Conservation (phyloP, 805 yeast genomes). For the Teunomyces barrocoloradensis region DNA sequence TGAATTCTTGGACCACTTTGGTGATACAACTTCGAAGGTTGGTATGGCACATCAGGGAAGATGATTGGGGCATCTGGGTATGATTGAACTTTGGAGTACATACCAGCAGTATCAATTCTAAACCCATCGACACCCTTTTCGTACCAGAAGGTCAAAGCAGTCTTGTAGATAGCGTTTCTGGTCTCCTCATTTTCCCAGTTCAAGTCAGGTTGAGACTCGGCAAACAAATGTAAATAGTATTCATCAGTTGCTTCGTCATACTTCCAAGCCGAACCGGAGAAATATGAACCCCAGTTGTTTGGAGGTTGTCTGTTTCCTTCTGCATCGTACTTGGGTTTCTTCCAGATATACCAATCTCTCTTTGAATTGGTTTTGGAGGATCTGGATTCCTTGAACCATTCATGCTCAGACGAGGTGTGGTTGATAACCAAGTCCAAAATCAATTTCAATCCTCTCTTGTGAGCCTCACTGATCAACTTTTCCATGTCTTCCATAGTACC, state of each 20-base stretch:
- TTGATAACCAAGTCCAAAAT: slow-evolving; percentile 57
- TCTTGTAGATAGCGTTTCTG: slow-evolving; percentile 40
- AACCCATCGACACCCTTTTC: slow-evolving; percentile 58
- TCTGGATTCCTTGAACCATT: slow-evolving; percentile 56
- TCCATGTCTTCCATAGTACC: slow-evolving; percentile 56
- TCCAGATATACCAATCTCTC: slow-evolving; percentile 64
- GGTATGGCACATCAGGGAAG: slow-evolving; percentile 38
- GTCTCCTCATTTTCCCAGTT: slow-evolving; percentile 55
- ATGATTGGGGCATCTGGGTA: slow-evolving; percentile 49
- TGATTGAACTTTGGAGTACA: slow-evolving; percentile 47
- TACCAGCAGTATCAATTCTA: slow-evolving; percentile 54
- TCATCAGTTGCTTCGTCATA: slow-evolving; percentile 53
- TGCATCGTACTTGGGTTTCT: slow-evolving; percentile 44
- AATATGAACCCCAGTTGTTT: slow-evolving; percentile 53
- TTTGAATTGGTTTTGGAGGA: slow-evolving; percentile 50
- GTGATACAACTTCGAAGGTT: slow-evolving; percentile 31
- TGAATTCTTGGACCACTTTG: slow-evolving; percentile 55
- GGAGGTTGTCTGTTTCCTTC: slow-evolving; percentile 52
- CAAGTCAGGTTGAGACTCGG: slow-evolving; percentile 54
- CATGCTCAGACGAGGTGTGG: slow-evolving; percentile 55
- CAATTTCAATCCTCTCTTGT: slow-evolving; percentile 48
- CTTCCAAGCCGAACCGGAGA: slow-evolving; percentile 56
- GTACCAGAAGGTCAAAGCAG: slow-evolving; percentile 52
- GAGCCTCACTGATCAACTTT: slow-evolving; percentile 44
- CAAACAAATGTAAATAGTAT: slow-evolving; percentile 54